Conservation (phyloP, 257 asterid species). For the Solanum appendiculatum region DNA sequence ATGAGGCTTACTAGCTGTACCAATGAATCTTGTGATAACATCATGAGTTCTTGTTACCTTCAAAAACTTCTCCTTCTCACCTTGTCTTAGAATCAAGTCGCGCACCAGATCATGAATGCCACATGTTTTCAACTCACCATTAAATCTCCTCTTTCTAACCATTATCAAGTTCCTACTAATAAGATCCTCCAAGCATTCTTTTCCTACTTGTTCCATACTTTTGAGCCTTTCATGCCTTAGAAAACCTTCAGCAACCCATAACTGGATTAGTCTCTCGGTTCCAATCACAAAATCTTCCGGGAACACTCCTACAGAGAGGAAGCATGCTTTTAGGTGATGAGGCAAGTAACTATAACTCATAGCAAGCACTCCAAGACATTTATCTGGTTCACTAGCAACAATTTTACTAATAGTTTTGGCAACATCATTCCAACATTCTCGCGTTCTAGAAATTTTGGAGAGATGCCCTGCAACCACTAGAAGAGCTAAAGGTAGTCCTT, state of each 20-base stretch:
- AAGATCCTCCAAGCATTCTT: not conserved
- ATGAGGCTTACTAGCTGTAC: not conserved
- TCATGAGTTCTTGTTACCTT: not conserved
- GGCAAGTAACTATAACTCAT: not conserved
- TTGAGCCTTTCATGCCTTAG: not conserved
- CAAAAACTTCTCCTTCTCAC: not conserved
- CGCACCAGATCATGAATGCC: not conserved
- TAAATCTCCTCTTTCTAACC: not conserved
- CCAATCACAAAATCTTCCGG: not conserved
- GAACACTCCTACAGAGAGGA: not conserved
- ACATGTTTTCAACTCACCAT: not conserved
- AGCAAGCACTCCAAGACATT: not conserved
- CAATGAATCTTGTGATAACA: not conserved
- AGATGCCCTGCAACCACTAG: not conserved
- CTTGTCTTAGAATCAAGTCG: not conserved
- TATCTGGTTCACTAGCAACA: not conserved
- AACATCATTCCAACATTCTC: not conserved
- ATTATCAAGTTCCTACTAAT: not conserved
- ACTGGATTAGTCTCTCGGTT: not conserved
- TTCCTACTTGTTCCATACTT: not conserved
- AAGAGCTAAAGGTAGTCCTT: not conserved
- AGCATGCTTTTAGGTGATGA: not conserved
- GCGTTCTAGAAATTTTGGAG: not conserved
- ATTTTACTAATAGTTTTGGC: not conserved
- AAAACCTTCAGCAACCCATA: slow-evolving; percentile 2